Evolutionary conservation across 768 basidiomycete species (phyloP).

Genomic region (Podaxis sp.): DNA sequence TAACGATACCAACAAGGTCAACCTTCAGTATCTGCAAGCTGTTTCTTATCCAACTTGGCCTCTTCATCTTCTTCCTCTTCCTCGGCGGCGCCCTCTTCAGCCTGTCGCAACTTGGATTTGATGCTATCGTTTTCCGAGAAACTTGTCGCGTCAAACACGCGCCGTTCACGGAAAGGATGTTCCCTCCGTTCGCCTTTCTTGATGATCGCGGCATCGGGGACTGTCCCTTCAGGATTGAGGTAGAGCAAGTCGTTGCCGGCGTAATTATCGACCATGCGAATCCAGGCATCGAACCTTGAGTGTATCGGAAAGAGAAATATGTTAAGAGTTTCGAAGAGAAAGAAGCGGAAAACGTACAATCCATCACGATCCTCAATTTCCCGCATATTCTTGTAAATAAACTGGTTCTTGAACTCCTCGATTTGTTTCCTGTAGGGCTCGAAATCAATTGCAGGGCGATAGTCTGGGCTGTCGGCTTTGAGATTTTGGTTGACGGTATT

Average conservation of each 20-base stretch:
- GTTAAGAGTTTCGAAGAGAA: not conserved
- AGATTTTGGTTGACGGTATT: conserved; percentile 49
- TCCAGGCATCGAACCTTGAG: conserved; percentile 85
- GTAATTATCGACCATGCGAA: conserved; percentile 74
- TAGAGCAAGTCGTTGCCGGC: conserved; percentile 77
- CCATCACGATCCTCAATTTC: conserved; percentile 76
- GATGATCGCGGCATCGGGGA: conserved; percentile 71
- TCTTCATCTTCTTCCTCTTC: conserved; percentile 47
- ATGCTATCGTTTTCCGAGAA: conserved; percentile 37
- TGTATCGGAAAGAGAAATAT: not conserved
- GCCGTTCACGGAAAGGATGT: conserved; percentile 69
- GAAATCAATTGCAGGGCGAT: conserved; percentile 74
- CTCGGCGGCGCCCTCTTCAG: conserved; percentile 39
- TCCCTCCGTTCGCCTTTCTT: conserved; percentile 55
- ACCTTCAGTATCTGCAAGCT: conserved; percentile 55
- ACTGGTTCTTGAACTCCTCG: conserved; percentile 77
- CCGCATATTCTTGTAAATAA: conserved; percentile 88
- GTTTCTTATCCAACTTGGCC: conserved; percentile 35
- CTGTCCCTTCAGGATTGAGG: conserved; percentile 72
- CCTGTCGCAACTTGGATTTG: conserved; percentile 32
- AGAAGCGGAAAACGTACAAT: conserved; percentile 48
- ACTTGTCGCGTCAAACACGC: conserved; percentile 64
- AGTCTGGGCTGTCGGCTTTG: conserved; percentile 54
- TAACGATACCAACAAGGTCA: conserved; percentile 21
- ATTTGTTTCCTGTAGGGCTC: conserved; percentile 66